A percentile compares a stretch with the other conserved stretches of the same genome.
Evolutionary conservation across 345 rosid species (phyloP).

Genomic region (Trapa incisa): DNA sequence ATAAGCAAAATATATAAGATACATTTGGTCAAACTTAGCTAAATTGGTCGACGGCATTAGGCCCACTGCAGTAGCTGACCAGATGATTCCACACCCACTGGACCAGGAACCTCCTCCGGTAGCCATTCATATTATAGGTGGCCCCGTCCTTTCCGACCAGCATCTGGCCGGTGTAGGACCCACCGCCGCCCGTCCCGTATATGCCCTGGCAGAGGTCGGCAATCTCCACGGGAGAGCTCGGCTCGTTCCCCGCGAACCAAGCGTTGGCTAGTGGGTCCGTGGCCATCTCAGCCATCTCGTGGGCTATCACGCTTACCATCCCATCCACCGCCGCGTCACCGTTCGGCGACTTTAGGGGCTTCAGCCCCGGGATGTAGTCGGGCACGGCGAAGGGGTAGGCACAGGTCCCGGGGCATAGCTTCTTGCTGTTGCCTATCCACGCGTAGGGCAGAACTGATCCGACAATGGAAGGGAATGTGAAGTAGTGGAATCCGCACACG

Average conservation of each 20-base stretch:
- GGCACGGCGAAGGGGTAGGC: slow-evolving; percentile 93
- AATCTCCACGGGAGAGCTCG: slow-evolving; percentile 78
- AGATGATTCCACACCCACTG: slow-evolving; percentile 94
- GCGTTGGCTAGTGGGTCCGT: slow-evolving; percentile 90
- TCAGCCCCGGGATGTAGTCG: slow-evolving; percentile 42
- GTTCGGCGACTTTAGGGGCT: slow-evolving; percentile 70
- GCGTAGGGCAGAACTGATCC: slow-evolving; percentile 93
- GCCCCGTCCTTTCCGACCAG: slow-evolving; percentile 56
- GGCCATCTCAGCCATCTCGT: slow-evolving; percentile 93
- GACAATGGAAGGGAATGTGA: slow-evolving; percentile 86
- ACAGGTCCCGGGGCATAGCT: slow-evolving; percentile 71
- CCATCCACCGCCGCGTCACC: slow-evolving; percentile 84
- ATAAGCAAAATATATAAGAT: no score
- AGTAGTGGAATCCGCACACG: slow-evolving; percentile 93
- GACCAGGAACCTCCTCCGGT: slow-evolving; percentile 72
- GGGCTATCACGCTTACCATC: slow-evolving; percentile 90
- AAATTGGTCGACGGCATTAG: slow-evolving; percentile 61
- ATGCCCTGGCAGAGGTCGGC: slow-evolving; percentile 97
- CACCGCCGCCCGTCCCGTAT: slow-evolving; percentile 97
- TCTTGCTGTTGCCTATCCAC: slow-evolving; percentile 93
- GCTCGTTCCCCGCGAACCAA: slow-evolving; percentile 94
- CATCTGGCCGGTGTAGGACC: slow-evolving; percentile 88
- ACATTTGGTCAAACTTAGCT: no score
- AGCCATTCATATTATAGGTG: slow-evolving; percentile 86
- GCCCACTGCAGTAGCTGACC: slow-evolving; percentile 79